Percentiles rank a stretch among this genome's conserved stretches.
Evolutionary conservation across 768 basidiomycete species (phyloP).

Genomic region (Macrolepiota albuminosa): DNA sequence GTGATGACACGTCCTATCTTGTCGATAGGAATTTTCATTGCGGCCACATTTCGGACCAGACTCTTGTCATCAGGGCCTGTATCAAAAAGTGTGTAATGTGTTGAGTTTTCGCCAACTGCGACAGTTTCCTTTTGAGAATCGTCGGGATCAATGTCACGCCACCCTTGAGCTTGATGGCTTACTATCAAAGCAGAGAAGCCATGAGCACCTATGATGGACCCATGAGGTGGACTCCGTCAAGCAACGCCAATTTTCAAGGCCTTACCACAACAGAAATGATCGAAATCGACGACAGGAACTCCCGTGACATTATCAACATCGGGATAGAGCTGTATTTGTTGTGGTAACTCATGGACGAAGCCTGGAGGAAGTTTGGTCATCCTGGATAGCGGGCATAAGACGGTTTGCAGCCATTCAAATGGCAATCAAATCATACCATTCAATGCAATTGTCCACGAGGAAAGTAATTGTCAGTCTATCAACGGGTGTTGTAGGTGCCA

Average conservation of each 20-base stretch:
- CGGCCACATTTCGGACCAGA: constrained; percentile 65
- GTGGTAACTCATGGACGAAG: constrained; percentile 66
- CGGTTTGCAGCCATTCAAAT: neutral
- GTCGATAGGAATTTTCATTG: constrained; percentile 51
- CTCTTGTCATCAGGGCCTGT: constrained; percentile 76
- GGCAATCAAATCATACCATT: constrained; percentile 53
- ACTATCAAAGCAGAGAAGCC: constrained; percentile 82
- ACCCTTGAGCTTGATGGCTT: constrained; percentile 10
- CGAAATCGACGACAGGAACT: constrained; percentile 65
- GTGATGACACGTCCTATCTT: constrained; percentile 59
- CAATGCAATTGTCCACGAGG: constrained; percentile 72
- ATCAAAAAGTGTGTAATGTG: constrained; percentile 69
- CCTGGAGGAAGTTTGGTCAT: constrained; percentile 77
- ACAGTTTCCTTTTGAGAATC: constrained; percentile 48
- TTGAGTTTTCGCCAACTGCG: constrained; percentile 32
- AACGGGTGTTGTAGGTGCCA: constrained; percentile 22
- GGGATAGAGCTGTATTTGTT: constrained; percentile 53
- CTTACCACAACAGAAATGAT: constrained; percentile 58
- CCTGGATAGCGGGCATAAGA: constrained; percentile 33
- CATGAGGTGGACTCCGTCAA: neutral
- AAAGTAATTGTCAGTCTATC: constrained; percentile 50
- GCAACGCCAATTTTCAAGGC: neutral
- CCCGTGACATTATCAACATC: constrained; percentile 35
- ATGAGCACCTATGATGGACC: constrained; percentile 52
- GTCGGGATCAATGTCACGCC: neutral